These are phyloP conservation scores for Chalaropsis ovoidea DNA, from an alignment of 2,329 filamentous ascomycete genomes.

Conservation along the genomic window DNA sequence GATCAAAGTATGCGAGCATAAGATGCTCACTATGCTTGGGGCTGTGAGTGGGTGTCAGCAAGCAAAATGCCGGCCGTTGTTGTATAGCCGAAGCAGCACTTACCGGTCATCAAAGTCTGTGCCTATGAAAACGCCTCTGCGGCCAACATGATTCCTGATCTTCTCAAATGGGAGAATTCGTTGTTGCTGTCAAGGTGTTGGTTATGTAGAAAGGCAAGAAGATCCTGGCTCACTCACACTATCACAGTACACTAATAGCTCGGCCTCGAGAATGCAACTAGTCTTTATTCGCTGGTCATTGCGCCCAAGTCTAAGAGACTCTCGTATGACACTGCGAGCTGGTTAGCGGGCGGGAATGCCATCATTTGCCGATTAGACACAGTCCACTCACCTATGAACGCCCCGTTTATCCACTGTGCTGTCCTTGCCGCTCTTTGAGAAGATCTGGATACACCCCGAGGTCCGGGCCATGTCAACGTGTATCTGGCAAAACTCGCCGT, in stretches of 20 bases:
- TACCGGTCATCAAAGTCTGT: constrained; percentile 59
- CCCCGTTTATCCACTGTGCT: constrained; percentile 60
- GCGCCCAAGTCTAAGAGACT: constrained; percentile 53
- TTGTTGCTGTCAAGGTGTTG: constrained; percentile 37
- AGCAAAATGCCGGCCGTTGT: too few species aligned
- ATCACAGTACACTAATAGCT: constrained; percentile 69
- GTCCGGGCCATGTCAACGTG: constrained; percentile 59
- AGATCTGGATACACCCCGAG: constrained; percentile 58
- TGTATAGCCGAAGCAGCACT: constrained; percentile 28
- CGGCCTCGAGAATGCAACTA: constrained; percentile 71
- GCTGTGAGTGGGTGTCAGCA: constrained; percentile 32
- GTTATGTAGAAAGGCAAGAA: not conserved
- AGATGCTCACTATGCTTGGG: constrained; percentile 44
- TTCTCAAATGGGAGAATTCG: constrained; percentile 68
- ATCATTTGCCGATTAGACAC: not conserved
- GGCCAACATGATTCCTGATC: constrained; percentile 66
- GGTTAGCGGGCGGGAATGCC: not conserved
- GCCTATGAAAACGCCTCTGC: constrained; percentile 61
- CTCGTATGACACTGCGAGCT: constrained; percentile 43
- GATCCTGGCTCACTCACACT: constrained; percentile 33
- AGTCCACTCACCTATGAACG: constrained; percentile 44
- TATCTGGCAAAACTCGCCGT: constrained; percentile 84
- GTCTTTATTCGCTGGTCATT: constrained; percentile 48
- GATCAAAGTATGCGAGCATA: constrained; percentile 54
- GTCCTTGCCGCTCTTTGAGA: constrained; percentile 86